Percentiles rank a stretch among this genome's conserved stretches.
These are phyloP conservation scores for Talaromyces amestolkiae DNA, from an alignment of 2,329 filamentous ascomycete species.

Conservation along the genomic window DNA sequence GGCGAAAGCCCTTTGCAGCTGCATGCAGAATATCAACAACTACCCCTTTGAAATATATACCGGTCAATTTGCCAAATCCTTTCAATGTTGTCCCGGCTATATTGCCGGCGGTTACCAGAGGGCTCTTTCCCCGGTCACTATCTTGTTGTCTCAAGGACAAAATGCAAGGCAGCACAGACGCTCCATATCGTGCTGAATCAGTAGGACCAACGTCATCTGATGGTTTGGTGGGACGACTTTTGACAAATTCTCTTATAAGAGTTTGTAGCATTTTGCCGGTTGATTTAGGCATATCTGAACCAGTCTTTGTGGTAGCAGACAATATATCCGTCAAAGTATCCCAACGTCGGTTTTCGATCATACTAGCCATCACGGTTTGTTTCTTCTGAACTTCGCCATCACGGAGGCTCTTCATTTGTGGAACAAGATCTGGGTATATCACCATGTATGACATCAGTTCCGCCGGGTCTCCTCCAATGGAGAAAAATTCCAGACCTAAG, in stretches of 20 bases:
- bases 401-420: background rate
- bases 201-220: no score
- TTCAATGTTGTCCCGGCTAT: background rate
- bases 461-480: conserved; percentile 57
- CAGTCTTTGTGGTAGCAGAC: no score
- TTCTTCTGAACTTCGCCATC: background rate
- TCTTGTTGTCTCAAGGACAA: background rate
- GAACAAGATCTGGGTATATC: conserved; percentile 47
- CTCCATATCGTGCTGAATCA: no score
- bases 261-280: no score
- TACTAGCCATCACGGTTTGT: background rate
- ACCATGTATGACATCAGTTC: conserved; percentile 54
- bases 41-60: background rate
- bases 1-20: background rate
- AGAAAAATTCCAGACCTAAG: conserved; percentile 56
- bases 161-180: background rate
- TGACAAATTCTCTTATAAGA: no score
- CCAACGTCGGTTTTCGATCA: background rate
- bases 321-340: no score
- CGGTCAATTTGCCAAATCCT: background rate
- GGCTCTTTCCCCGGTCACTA: background rate
- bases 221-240: no score
- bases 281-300: no score
- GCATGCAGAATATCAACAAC: background rate
- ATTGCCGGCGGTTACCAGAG: background rate